Percentiles rank a stretch among this genome's conserved stretches.
phyloP scores from a whole-genome alignment of 2,329 filamentous ascomycete species.

The Fusarium newnesense region DNA sequence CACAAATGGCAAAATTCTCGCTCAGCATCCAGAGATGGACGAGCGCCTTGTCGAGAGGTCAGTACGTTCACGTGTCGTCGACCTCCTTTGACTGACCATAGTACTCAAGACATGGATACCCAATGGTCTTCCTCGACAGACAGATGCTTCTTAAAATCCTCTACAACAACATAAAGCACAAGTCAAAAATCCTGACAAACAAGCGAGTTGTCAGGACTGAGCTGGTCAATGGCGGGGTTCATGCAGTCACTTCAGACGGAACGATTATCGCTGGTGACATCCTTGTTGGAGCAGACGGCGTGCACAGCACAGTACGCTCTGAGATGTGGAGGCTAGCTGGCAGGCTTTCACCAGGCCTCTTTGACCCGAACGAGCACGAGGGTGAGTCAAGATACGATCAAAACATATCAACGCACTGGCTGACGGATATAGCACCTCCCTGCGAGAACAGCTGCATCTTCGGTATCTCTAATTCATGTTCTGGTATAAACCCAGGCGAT shows the following conservation, averaged over 20 bases:
- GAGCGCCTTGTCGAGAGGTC: neutral
- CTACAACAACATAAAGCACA: neutral
- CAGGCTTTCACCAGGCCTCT: neutral
- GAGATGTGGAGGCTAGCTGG: neutral
- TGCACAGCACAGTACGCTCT: neutral
- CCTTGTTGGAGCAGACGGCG: neutral
- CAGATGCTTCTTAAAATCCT: neutral
- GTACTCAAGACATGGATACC: neutral
- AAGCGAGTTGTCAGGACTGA: neutral
- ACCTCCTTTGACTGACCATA: neutral
- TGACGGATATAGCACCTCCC: neutral
- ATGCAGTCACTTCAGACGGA: neutral
- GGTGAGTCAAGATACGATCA: neutral
- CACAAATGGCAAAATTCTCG: neutral
- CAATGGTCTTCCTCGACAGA: neutral
- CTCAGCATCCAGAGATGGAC: neutral
- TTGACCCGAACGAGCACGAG: neutral
- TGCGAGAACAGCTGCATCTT: constrained; percentile 1
- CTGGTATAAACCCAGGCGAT: neutral
- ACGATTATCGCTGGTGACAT: neutral
- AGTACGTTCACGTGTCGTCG: neutral
- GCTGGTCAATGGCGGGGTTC: neutral
- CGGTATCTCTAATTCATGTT: neutral
- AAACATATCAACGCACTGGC: neutral
- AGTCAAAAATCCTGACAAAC: neutral